phyloP scores from a whole-genome alignment of 257 asterid genomes.

The Nicotiana obtusifolia region DNA sequence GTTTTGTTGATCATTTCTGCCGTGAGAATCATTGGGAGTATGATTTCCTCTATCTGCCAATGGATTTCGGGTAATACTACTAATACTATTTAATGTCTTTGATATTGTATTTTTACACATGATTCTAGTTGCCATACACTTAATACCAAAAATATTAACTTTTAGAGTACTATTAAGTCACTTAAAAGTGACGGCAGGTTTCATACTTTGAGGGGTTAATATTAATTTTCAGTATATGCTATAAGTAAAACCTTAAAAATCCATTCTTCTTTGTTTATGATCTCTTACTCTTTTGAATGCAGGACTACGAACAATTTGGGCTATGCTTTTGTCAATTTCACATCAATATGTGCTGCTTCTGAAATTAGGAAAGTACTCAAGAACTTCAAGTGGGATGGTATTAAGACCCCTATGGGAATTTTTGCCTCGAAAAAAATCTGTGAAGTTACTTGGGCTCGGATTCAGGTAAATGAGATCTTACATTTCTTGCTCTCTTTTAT shows the following conservation, averaged over 20 bases:
- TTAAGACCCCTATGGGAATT: not conserved
- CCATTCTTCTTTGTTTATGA: not conserved
- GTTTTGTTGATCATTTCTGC: constrained; percentile 38
- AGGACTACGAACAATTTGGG: constrained; percentile 37
- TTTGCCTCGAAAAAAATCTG: constrained; percentile 29
- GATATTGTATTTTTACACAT: not conserved
- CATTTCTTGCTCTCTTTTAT: not conserved
- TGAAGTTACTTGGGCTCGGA: constrained; percentile 35
- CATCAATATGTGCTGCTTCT: constrained; percentile 20
- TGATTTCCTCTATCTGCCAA: constrained; percentile 54
- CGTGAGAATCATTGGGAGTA: constrained; percentile 26
- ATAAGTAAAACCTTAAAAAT: not conserved
- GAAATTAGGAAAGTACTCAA: constrained; percentile 15
- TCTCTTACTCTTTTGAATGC: no score
- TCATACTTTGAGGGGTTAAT: no score
- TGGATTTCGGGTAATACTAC: constrained; percentile 43
- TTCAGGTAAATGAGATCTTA: constrained; percentile 31
- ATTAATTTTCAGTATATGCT: no score
- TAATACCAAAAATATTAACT: no score
- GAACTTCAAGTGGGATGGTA: constrained; percentile 24
- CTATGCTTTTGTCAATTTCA: constrained; percentile 54
- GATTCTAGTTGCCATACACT: not conserved
- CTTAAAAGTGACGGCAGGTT: not conserved
- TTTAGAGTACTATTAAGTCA: not conserved
- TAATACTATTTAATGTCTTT: not conserved